These are phyloP conservation scores for Trichoderma sp. DNA, from an alignment of 2,329 filamentous ascomycete species.

Conservation along the genomic window DNA sequence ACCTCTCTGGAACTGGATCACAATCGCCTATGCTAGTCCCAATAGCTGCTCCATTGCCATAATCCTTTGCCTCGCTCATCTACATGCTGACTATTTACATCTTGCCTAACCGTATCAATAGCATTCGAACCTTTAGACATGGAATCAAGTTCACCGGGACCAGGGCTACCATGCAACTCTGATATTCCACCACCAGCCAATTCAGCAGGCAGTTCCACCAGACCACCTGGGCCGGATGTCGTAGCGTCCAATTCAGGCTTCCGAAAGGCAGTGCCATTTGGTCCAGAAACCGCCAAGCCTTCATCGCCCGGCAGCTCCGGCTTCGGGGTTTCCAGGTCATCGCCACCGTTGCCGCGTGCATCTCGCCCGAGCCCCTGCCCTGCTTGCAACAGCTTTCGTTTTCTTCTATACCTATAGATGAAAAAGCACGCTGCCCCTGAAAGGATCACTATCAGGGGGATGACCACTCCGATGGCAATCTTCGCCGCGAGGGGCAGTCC, in stretches of 20 bases:
- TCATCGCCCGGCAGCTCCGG: not conserved
- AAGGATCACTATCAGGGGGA: not conserved
- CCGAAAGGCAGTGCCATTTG: not conserved
- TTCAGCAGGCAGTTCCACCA: not conserved
- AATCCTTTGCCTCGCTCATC: not conserved
- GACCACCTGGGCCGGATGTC: not conserved
- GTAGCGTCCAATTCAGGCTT: not conserved
- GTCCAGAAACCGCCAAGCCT: fast-evolving
- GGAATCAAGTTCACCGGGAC: not conserved
- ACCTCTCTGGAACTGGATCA: not conserved
- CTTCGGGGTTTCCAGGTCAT: not conserved
- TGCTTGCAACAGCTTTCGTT: not conserved
- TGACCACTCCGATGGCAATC: not conserved
- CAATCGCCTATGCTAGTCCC: not conserved
- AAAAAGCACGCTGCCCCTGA: not conserved
- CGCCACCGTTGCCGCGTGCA: not conserved
- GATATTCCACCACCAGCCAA: not conserved
- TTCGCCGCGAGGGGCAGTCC: not conserved
- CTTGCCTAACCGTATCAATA: fast-evolving
- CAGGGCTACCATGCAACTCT: not conserved
- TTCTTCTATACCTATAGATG: not conserved
- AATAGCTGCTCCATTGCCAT: not conserved
- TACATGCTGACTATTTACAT: not conserved
- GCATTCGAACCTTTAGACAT: not conserved
- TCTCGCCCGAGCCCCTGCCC: not conserved